These are phyloP conservation scores for Melampsora occidentalis DNA, from an alignment of 1,284 basidiomycete species.

Conservation along the genomic window DNA sequence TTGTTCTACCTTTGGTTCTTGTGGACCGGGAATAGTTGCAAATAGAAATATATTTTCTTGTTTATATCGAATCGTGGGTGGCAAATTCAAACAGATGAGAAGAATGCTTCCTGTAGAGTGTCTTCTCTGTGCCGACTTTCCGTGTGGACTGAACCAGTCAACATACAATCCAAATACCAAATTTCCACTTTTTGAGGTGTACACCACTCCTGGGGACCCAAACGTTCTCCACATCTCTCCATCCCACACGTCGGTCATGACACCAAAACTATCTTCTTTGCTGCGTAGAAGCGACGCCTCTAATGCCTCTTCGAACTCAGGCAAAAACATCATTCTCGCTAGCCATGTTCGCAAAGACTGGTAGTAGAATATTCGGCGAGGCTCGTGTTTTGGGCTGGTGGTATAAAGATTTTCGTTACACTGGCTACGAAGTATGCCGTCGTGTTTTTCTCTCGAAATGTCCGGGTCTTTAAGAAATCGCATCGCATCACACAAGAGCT, in stretches of 20 bases:
- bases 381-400: too few relatives aligned
- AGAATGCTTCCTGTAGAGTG: background rate
- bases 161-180: conserved; percentile 20
- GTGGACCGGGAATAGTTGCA: conserved; percentile 16
- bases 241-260: conserved; percentile 20
- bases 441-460: too few relatives aligned
- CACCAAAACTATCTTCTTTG: background rate
- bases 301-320: conserved; percentile 1
- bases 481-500: too few relatives aligned
- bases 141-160: conserved; percentile 20
- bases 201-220: background rate
- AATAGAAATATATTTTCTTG: conserved; percentile 13
- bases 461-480: too few relatives aligned
- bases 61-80: background rate
- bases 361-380: background rate
- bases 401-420: too few relatives aligned
- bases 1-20: background rate
- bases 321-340: background rate
- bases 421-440: too few relatives aligned
- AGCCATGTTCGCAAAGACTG: conserved; percentile 12
- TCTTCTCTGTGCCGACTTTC: background rate
- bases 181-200: conserved; percentile 7
- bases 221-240: conserved; percentile 13
- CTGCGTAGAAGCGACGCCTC: background rate
- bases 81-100: conserved; percentile 14